Evolutionary conservation across 345 rosid genomes (phyloP).

Genomic region (Arabis alpina): DNA sequence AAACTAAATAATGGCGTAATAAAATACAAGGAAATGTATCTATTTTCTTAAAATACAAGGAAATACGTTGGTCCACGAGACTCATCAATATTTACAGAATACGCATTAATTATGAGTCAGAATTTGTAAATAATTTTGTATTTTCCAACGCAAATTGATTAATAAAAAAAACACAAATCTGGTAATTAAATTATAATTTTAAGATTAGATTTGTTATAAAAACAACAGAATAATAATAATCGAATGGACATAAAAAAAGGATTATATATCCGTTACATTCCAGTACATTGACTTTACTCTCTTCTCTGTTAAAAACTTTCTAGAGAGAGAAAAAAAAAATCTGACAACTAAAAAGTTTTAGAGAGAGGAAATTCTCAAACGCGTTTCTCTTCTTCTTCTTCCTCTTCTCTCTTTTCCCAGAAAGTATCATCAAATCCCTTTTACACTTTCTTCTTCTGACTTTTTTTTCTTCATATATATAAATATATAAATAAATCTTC

Average conservation of each 20-base stretch:
- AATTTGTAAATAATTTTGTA: background rate
- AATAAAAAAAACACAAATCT: background rate
- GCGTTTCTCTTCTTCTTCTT: conserved; percentile 30
- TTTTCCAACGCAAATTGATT: background rate
- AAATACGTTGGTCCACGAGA: conserved; percentile 23
- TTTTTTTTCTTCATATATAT: conserved; percentile 24
- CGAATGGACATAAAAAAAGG: conserved; percentile 27
- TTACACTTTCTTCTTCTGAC: conserved; percentile 28
- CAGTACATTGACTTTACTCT: conserved; percentile 32
- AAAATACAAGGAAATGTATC: no score
- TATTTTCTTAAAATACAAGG: no score
- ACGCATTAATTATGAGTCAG: conserved; percentile 25
- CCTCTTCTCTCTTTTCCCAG: conserved; percentile 33
- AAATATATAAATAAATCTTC: conserved; percentile 6
- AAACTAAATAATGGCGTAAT: background rate
- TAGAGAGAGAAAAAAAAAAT: conserved; percentile 23
- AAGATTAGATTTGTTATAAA: background rate
- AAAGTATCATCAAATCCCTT: conserved; percentile 29
- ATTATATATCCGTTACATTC: conserved; percentile 28
- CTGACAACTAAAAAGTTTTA: conserved; percentile 27
- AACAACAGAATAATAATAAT: background rate
- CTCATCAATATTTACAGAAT: conserved; percentile 31
- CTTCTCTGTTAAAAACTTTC: conserved; percentile 20
- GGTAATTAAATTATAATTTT: background rate
- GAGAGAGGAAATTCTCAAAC: conserved; percentile 36